Evolutionary conservation across 192 early-diverging fungal species (phyloP).

Genomic region (Coemansia sp.): DNA sequence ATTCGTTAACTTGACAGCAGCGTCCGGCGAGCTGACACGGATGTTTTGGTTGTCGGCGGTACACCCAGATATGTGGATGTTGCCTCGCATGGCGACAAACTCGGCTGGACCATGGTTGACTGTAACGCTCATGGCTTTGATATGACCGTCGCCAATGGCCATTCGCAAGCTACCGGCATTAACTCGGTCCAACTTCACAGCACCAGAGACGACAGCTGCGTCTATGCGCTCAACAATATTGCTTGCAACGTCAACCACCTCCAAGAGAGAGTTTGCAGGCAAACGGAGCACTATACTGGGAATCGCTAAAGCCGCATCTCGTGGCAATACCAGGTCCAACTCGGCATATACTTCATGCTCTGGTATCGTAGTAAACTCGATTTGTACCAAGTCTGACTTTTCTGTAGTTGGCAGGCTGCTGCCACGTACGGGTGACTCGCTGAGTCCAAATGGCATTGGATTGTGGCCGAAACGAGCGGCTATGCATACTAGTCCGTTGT

Average conservation of each 20-base stretch:
- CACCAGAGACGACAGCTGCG: conserved; percentile 23
- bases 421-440: not conserved
- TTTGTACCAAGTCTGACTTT: not conserved
- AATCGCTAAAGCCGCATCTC: not conserved
- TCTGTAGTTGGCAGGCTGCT: not conserved
- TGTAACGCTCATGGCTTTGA: conserved; percentile 2
- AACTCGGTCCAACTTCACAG: conserved; percentile 2
- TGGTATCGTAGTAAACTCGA: not conserved
- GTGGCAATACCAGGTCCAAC: conserved; percentile 8
- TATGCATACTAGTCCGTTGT: conserved; percentile 8
- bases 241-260: not conserved
- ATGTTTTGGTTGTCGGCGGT: not conserved
- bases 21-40: conserved; percentile 17
- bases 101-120: conserved; percentile 5
- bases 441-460: not conserved
- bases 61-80: conserved; percentile 11
- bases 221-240: conserved; percentile 13
- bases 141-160: conserved; percentile 22
- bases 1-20: not conserved
- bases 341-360: not conserved
- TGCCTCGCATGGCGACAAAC: conserved; percentile 23
- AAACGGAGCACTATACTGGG: conserved; percentile 22
- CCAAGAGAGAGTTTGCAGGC: conserved; percentile 19
- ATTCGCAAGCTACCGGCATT: conserved; percentile 13
- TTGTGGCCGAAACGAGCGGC: not conserved